Evolutionary conservation across 2,329 filamentous ascomycete species (phyloP), one percentile per base, ranked within the genome.

Genomic region (Claviceps sp.): DNA sequence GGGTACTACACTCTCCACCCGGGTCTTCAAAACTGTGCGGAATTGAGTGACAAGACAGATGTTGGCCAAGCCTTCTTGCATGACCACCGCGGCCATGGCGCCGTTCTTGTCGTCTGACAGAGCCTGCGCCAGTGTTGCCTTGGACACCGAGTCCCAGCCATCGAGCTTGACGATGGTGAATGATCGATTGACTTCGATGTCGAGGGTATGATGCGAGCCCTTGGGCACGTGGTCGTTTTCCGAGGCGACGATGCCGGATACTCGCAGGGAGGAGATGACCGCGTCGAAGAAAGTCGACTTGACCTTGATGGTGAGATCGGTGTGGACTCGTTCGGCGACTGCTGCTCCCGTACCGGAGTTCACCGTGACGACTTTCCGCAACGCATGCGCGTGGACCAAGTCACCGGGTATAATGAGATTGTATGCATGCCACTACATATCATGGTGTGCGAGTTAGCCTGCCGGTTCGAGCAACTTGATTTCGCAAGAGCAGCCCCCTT

Each of bases 61-160:
- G 65, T 90, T 88, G 53, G 88, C 86, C 16, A 86, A 67, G 16
- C 86, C 86, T 61, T 97, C 91, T 61, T 95, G 87, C 85, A 98
- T 91, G 24, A 97, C 86, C 1, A 97, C 84, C 0, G 93, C 91
- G 52, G 89, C 88, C 18, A 95, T 77, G 55, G 91, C 85, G 1
- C 88, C 89, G 55, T 86, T 82, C 61, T 84, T 83, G 57, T 88
- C 84, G 59, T 86, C 81, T 60, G 87, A 83, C 14, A 91, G 76
- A 1, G 89, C 85, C 65, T 95, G 88, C 52, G 79, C 75, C 11
- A 98, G 76, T 46, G 86, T 84, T 54, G 86, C 82, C 47, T 85
- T 72, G 3, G 90, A 87, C 11, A 98, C 82, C 58, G 85, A 90
- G 67, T 98, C 93, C 93, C 93, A 98, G 43, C 89, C 69, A 51